Percentiles rank a stretch among this genome's conserved stretches.
phyloP scores from a whole-genome alignment of 345 rosid species.

The Rhodomyrtus tomentosa region DNA sequence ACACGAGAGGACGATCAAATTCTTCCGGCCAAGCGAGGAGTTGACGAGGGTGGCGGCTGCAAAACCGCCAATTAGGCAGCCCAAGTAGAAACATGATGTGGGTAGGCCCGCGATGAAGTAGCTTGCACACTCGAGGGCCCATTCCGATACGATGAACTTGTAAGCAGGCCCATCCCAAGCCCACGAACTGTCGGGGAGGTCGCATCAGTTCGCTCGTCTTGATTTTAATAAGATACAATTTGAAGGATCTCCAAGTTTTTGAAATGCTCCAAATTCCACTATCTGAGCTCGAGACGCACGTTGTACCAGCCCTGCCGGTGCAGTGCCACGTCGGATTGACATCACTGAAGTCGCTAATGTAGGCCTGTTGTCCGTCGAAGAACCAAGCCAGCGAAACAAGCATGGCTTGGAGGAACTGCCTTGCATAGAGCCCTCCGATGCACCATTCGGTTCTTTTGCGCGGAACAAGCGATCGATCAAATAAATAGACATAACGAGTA shows the following conservation, averaged over 20 bases:
- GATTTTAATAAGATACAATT: too few relatives aligned
- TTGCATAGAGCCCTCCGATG: not conserved
- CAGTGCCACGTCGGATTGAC: constrained; percentile 9
- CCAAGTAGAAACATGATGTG: constrained; percentile 11
- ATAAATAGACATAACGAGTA: too few relatives aligned
- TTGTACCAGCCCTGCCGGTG: not conserved
- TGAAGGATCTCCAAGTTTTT: too few relatives aligned
- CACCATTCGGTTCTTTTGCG: constrained; percentile 1
- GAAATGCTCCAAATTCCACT: too few relatives aligned
- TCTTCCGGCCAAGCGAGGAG: constrained; percentile 25
- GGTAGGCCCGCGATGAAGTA: constrained; percentile 5
- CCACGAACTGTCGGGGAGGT: not conserved
- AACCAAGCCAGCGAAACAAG: constrained; percentile 5
- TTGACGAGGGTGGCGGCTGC: constrained; percentile 18
- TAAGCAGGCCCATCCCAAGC: constrained; percentile 1
- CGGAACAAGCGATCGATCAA: too few relatives aligned
- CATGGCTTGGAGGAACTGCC: constrained; percentile 9
- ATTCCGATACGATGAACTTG: constrained; percentile 7
- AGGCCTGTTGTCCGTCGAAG: constrained; percentile 10
- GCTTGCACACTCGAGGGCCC: constrained; percentile 8
- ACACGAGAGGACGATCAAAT: constrained; percentile 15
- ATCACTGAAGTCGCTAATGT: constrained; percentile 10
- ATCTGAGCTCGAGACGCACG: not conserved
- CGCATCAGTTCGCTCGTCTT: too few relatives aligned
- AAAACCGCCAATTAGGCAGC: constrained; percentile 21